Evolutionary conservation across 2,329 filamentous ascomycete species (phyloP).

Genomic region (Trichoderma asperellum): DNA sequence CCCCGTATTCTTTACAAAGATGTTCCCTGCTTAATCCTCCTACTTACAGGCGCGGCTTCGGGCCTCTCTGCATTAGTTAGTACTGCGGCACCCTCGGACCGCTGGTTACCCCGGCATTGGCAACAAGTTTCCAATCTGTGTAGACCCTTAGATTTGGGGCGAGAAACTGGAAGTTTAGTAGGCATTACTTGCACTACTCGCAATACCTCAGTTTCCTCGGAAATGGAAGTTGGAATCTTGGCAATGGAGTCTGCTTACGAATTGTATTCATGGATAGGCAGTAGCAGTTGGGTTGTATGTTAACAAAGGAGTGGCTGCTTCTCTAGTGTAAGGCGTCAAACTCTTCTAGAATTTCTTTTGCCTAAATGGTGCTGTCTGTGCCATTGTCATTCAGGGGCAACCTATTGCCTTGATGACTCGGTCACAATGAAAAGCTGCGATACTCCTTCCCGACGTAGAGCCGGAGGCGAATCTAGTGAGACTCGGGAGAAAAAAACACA

Average conservation of each 20-base stretch:
- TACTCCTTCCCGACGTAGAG: not conserved
- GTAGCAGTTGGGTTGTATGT: not conserved
- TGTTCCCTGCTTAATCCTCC: constrained; percentile 18
- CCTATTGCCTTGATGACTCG: constrained; percentile 11
- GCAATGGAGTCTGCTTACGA: not conserved
- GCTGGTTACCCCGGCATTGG: constrained; percentile 12
- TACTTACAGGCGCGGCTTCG: constrained; percentile 6
- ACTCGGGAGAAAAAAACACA: not conserved
- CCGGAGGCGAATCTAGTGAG: not conserved
- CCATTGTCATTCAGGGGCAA: not conserved
- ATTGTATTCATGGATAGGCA: not conserved
- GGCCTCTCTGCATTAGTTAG: constrained; percentile 21
- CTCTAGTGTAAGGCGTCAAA: constrained; percentile 16
- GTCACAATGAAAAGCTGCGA: constrained; percentile 2
- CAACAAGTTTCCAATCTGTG: not conserved
- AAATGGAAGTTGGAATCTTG: not conserved
- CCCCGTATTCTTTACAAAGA: constrained; percentile 11
- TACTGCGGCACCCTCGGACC: constrained; percentile 18
- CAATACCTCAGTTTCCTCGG: not conserved
- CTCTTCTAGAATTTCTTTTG: not conserved
- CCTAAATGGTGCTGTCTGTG: not conserved
- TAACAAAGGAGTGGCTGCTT: not conserved
- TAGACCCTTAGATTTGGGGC: not conserved
- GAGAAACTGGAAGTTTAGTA: not conserved
- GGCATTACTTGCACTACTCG: not conserved